Percentiles rank a stretch among this genome's conserved stretches.
These are phyloP conservation scores for Chenopodium suecicum DNA, from an alignment of 148 eudicot species.

Conservation along the genomic window DNA sequence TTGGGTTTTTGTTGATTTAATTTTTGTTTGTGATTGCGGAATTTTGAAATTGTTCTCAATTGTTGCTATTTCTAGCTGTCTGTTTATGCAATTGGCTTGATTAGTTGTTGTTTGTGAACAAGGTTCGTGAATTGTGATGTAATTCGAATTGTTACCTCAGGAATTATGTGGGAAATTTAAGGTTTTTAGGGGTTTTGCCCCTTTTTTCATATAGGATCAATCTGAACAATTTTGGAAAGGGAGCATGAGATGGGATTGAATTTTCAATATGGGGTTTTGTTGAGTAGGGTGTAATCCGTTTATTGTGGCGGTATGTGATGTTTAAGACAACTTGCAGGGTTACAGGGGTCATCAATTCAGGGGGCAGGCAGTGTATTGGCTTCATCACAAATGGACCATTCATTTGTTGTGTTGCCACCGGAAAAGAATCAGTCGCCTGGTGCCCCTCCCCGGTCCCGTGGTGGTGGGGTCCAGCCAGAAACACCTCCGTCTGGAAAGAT, in stretches of 20 bases:
- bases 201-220: neutral
- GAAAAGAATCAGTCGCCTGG: slow-evolving; percentile 67
- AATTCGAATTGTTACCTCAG: neutral
- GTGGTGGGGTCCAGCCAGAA: slow-evolving; percentile 58
- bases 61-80: neutral
- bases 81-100: slow-evolving; percentile 3
- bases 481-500: slow-evolving; percentile 60
- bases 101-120: neutral
- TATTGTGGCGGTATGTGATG: slow-evolving; percentile 11
- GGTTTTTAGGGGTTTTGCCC: neutral
- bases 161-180: neutral
- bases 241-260: neutral
- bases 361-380: slow-evolving; percentile 70
- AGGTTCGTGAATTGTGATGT: neutral
- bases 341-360: slow-evolving; percentile 77
- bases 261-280: neutral
- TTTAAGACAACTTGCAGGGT: slow-evolving; percentile 44
- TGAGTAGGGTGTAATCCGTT: neutral
- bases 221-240: neutral
- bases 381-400: slow-evolving; percentile 87
- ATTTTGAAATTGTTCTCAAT: neutral
- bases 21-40: neutral
- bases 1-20: neutral
- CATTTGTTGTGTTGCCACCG: slow-evolving; percentile 87
- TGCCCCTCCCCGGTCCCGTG: slow-evolving; percentile 72